These are phyloP conservation scores for Hypoxylon sp. DNA, from an alignment of 2,329 filamentous ascomycete species.

Conservation along the genomic window DNA sequence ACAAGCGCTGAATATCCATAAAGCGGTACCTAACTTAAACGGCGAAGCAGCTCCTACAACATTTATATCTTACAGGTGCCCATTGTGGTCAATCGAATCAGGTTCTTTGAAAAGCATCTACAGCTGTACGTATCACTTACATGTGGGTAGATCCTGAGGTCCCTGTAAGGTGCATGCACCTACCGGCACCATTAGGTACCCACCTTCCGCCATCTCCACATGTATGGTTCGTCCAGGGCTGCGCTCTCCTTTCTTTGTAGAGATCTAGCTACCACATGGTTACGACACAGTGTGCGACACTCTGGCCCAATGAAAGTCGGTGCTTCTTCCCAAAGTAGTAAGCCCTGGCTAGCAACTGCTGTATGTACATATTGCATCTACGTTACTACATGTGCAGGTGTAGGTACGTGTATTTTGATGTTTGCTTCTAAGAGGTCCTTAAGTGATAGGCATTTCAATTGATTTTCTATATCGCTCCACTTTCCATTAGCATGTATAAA, in stretches of 20 bases:
- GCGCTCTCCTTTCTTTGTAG: conserved; percentile 15
- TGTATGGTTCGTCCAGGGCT: conserved; percentile 8
- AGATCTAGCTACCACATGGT: conserved; percentile 41
- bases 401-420: neutral
- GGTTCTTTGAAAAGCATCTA: neutral
- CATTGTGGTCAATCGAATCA: neutral
- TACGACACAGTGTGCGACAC: conserved; percentile 29
- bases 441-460: too few relatives aligned
- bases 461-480: too few relatives aligned
- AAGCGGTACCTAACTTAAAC: conserved; percentile 15
- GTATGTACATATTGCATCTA: too few relatives aligned
- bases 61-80: conserved; percentile 10
- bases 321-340: conserved; percentile 30
- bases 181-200: neutral
- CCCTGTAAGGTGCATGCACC: neutral
- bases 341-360: conserved; percentile 31
- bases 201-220: conserved; percentile 10
- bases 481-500: too few relatives aligned
- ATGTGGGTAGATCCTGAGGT: neutral
- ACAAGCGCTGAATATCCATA: conserved; percentile 19
- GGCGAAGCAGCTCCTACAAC: conserved; percentile 7
- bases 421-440: neutral
- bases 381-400: too few relatives aligned
- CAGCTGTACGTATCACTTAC: neutral
- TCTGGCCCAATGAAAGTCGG: conserved; percentile 31